Conservation (phyloP, 2,329 filamentous ascomycete species). For the Macrophomina tecta region DNA sequence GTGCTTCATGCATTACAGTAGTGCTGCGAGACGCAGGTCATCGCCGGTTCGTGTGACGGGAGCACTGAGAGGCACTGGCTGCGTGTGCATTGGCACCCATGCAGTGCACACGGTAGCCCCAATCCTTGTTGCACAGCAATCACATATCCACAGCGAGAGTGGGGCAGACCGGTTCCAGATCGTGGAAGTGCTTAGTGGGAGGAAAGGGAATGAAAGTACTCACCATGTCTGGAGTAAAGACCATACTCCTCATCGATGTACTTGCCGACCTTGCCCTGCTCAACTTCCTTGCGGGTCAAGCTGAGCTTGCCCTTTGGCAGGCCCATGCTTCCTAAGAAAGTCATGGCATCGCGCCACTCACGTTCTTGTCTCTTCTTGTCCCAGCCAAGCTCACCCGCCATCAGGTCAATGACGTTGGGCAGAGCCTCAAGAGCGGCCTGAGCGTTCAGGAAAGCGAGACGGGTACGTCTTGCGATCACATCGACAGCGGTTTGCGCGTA, state of each 20-base stretch:
- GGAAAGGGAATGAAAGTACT: slow-evolving; percentile 34
- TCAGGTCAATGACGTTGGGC: slow-evolving; percentile 85
- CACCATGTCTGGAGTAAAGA: slow-evolving; percentile 57
- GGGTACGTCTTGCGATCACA: slow-evolving; percentile 81
- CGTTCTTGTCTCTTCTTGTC: slow-evolving; percentile 71
- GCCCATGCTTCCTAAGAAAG: slow-evolving; percentile 67
- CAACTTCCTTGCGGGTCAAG: slow-evolving; percentile 64
- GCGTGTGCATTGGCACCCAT: slow-evolving; percentile 22
- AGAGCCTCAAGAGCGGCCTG: slow-evolving; percentile 88
- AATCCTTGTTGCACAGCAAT: background rate
- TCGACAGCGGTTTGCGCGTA: slow-evolving; percentile 92
- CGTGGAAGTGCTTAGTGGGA: background rate
- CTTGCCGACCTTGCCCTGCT: slow-evolving; percentile 55
- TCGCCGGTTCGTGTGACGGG: slow-evolving; percentile 13
- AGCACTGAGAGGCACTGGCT: slow-evolving; percentile 15
- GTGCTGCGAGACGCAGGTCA: slow-evolving; percentile 1
- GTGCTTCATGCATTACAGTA: slow-evolving; percentile 16
- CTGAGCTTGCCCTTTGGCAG: slow-evolving; percentile 62
- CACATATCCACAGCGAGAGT: background rate
- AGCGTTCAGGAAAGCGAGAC: slow-evolving; percentile 88
- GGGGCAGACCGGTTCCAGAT: slow-evolving; percentile 7
- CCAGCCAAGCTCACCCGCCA: slow-evolving; percentile 85
- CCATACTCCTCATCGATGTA: slow-evolving; percentile 56
- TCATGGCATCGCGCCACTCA: slow-evolving; percentile 77
- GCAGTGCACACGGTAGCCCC: slow-evolving; percentile 1